Evolutionary conservation across 768 basidiomycete species (phyloP).

Genomic region (Kwoniella europaea): DNA sequence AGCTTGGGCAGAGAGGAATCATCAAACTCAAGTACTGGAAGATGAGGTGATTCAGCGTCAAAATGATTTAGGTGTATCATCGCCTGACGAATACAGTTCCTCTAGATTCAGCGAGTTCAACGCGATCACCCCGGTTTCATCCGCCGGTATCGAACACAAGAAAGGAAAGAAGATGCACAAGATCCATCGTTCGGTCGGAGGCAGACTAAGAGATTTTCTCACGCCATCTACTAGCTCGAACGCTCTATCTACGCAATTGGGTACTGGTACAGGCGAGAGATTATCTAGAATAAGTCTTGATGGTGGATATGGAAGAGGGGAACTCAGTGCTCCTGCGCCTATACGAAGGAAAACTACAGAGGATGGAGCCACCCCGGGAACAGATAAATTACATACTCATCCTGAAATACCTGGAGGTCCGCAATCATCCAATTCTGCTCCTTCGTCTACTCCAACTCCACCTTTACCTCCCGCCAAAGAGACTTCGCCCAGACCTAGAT

Average conservation of each 20-base stretch:
- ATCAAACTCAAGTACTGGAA: constrained; percentile 38
- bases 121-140: constrained; percentile 27
- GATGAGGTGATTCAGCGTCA: constrained; percentile 26
- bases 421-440: background rate
- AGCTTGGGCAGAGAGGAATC: constrained; percentile 41
- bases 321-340: constrained; percentile 2
- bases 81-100: constrained; percentile 2
- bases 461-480: constrained; percentile 4
- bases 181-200: constrained; percentile 46
- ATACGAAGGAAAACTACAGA: constrained; percentile 9
- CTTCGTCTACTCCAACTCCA: constrained; percentile 2
- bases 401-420: constrained; percentile 8
- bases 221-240: constrained; percentile 33
- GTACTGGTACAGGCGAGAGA: constrained; percentile 13
- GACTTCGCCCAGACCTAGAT: constrained; percentile 12
- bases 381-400: constrained; percentile 13
- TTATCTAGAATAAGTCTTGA: constrained; percentile 29
- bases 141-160: constrained; percentile 35
- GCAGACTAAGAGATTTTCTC: constrained; percentile 42
- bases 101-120: constrained; percentile 5
- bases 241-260: constrained; percentile 6
- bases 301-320: constrained; percentile 8
- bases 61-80: constrained; percentile 14
- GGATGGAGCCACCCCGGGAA: background rate
- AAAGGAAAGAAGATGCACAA: constrained; percentile 45